Base-by-base conservation (phyloP, 1,284 basidiomycete species). In the Jaminaea rosea region DNA sequence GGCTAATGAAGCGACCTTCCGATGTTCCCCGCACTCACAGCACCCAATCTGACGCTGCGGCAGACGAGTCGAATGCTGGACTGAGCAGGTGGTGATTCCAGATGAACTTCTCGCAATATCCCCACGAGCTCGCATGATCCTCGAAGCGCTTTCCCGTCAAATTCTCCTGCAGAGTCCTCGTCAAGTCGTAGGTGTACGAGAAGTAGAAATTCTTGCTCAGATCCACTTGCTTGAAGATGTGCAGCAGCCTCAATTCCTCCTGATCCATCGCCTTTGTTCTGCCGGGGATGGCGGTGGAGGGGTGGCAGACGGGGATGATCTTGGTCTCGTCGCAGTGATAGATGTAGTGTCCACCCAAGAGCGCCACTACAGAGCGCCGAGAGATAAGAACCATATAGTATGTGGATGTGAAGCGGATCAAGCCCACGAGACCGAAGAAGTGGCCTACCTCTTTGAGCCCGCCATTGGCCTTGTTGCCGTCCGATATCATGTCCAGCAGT, bases 131-230 rank as follows among this genome's bases (percentile, higher is more conserved):
- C 17, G 56, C 44, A 10, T 54, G 55, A 36, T 36, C 21, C 44
- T 15, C 37, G n/a, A 48, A 27, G 37, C 51, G 36, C 60, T 77
- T 80, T 15, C 62, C 69, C 1, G 88, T 88, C n/a, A 97, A 80
- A 67, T 98, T 97, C 60, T 85, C 82, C 76, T 99, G 94, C 0
- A 99, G 79, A 0, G 90, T 92, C 37, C 89, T 91, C 1, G 94
- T 96, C 26, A 98, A 78, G 74, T 98, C 94, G 76, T 98, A 98
- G 0, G 93, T 92, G 47, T 63, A 93, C 88, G 88, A 92, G 75
- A 98, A 98, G 77, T 98, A 99, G 74, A 98, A 98, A 76, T 98
- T 97, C 78, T 98, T 97, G 45, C 87, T 87, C 78, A 98, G 82
- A 66, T 99, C 94, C 3, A 98, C 92, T 74, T 93, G 89, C 72